A percentile compares a stretch with the other conserved stretches of the same genome.
Evolutionary conservation across 78 protist species (phyloP).

Genomic region (Dictyostelium intermedium): DNA sequence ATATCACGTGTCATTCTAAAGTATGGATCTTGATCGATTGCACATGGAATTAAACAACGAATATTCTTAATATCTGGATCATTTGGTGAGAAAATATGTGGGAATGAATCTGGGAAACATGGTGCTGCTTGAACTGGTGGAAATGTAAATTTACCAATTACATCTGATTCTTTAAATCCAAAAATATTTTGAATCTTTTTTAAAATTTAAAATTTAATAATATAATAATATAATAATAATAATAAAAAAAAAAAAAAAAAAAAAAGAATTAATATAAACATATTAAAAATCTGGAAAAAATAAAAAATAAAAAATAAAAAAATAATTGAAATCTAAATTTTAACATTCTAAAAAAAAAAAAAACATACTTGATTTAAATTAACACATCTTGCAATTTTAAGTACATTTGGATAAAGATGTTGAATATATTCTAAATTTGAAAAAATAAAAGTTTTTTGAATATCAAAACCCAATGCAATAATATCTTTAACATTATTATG

Average conservation of each 20-base stretch:
- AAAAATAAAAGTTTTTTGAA: slow-evolving; percentile 98
- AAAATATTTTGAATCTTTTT: slow-evolving; percentile 82
- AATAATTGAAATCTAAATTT: no score
- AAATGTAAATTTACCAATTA: slow-evolving; percentile 93
- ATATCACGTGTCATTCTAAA: slow-evolving; percentile 99
- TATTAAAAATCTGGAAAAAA: no score
- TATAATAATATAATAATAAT: slow-evolving; percentile 16
- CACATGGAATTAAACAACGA: slow-evolving; percentile 99
- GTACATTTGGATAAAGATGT: slow-evolving; percentile 60
- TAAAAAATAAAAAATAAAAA: background rate
- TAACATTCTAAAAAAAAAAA: no score
- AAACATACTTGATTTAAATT: slow-evolving; percentile 61
- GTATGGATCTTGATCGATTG: slow-evolving; percentile 99
- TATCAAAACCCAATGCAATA: slow-evolving; percentile 99
- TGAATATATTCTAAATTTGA: slow-evolving; percentile 95
- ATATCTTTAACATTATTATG: slow-evolving; percentile 97
- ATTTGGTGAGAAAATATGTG: slow-evolving; percentile 93
- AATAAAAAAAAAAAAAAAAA: background rate
- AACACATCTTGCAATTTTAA: slow-evolving; percentile 75
- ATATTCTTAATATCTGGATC: slow-evolving; percentile 58
- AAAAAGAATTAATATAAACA: background rate
- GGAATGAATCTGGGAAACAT: slow-evolving; percentile 95
- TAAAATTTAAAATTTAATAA: no score
- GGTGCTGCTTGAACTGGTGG: slow-evolving; percentile 99
- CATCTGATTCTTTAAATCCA: slow-evolving; percentile 87